Evolutionary conservation across 2,329 filamentous ascomycete genomes (phyloP).

Genomic region (Myotisia sp.): DNA sequence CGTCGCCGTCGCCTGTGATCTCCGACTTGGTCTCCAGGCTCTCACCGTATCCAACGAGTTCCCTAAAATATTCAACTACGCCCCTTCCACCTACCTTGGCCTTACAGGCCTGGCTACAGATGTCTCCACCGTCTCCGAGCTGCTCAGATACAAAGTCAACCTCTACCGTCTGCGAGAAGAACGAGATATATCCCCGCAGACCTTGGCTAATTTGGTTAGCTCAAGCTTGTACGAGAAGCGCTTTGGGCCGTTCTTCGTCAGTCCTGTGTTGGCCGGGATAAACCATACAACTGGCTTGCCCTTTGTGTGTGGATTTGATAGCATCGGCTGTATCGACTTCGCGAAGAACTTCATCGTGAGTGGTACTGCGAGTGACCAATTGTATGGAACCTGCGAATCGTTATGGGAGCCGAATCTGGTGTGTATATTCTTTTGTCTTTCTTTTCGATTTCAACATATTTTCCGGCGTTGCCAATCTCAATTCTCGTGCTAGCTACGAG

Average conservation of each 20-base stretch:
- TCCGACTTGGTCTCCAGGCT: slow-evolving; percentile 89
- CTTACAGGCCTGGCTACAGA: slow-evolving; percentile 94
- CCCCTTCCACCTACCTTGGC: slow-evolving; percentile 76
- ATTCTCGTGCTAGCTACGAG: too few species aligned
- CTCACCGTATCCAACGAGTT: slow-evolving; percentile 98
- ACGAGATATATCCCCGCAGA: slow-evolving; percentile 84
- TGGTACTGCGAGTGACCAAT: slow-evolving; percentile 88
- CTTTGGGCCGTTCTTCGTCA: slow-evolving; percentile 94
- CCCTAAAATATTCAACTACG: slow-evolving; percentile 98
- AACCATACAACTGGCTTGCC: slow-evolving; percentile 88
- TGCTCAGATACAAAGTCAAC: slow-evolving; percentile 99
- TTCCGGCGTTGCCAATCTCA: neutral
- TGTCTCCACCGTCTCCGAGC: slow-evolving; percentile 82
- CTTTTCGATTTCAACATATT: neutral
- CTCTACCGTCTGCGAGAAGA: slow-evolving; percentile 99
- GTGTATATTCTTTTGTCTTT: slow-evolving; percentile 24
- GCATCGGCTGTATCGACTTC: slow-evolving; percentile 98
- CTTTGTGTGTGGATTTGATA: slow-evolving; percentile 98
- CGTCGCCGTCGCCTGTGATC: slow-evolving; percentile 97
- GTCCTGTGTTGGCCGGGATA: slow-evolving; percentile 84
- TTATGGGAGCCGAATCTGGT: slow-evolving; percentile 97
- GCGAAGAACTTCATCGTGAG: slow-evolving; percentile 98
- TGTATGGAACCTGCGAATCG: slow-evolving; percentile 97
- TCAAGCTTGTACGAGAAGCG: slow-evolving; percentile 84
- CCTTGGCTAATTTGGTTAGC: slow-evolving; percentile 90